Evolutionary conservation across 1,139 yeast species (phyloP).

Genomic region (Nakaseomyces delphensis): DNA sequence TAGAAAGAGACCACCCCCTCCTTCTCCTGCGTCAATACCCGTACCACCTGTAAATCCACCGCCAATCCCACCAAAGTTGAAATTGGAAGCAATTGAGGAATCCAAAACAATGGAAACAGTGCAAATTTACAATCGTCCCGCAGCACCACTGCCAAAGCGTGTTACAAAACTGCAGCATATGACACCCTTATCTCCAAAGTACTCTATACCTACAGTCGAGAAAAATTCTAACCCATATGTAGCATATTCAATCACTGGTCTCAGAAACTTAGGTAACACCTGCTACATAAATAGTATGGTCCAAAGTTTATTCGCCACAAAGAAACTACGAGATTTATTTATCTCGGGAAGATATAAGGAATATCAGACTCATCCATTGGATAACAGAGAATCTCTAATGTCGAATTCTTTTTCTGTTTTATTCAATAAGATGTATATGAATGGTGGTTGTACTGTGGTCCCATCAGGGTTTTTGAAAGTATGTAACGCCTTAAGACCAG

Average conservation of each 20-base stretch:
- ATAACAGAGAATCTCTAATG: slow-evolving; percentile 28
- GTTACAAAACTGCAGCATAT: background rate
- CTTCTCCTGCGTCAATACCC: slow-evolving; percentile 18
- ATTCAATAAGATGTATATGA: slow-evolving; percentile 40
- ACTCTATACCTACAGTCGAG: slow-evolving; percentile 33
- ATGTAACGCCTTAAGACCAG: slow-evolving; percentile 50
- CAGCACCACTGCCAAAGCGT: slow-evolving; percentile 8
- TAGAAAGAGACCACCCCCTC: slow-evolving; percentile 28
- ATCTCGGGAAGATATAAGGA: slow-evolving; percentile 37
- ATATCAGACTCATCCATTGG: slow-evolving; percentile 34
- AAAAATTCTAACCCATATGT: slow-evolving; percentile 34
- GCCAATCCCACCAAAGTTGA: slow-evolving; percentile 15
- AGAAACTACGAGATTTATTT: slow-evolving; percentile 38
- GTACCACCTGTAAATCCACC: slow-evolving; percentile 15
- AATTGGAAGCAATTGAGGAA: slow-evolving; percentile 6
- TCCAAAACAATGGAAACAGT: background rate
- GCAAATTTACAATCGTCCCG: slow-evolving; percentile 2
- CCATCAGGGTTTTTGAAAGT: slow-evolving; percentile 55
- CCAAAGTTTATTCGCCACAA: slow-evolving; percentile 55
- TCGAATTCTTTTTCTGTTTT: slow-evolving; percentile 43
- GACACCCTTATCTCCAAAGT: slow-evolving; percentile 1
- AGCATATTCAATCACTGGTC: slow-evolving; percentile 49
- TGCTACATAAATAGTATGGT: slow-evolving; percentile 66
- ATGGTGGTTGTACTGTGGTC: slow-evolving; percentile 55
- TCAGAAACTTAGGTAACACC: slow-evolving; percentile 60